A percentile compares a stretch with the other conserved stretches of the same genome.
Evolutionary conservation across 257 asterid species (phyloP).

Genomic region (Capsicum baccatum): DNA sequence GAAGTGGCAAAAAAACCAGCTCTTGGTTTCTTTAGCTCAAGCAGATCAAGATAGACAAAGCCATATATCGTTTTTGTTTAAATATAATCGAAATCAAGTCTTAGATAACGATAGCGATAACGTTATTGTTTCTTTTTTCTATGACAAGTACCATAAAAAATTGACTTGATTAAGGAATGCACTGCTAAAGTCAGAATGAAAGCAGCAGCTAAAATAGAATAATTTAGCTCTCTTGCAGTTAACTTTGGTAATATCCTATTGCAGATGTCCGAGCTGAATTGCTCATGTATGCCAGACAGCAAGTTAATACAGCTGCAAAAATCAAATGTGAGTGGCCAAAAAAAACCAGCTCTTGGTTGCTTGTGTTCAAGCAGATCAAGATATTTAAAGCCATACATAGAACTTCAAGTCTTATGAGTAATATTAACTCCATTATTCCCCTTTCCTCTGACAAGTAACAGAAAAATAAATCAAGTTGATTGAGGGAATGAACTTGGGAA

Average conservation of each 20-base stretch:
- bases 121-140: not conserved
- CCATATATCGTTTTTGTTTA: conserved; percentile 24
- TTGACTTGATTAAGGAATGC: too few relatives aligned
- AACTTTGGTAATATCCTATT: conserved; percentile 3
- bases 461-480: not conserved
- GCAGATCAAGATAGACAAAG: conserved; percentile 33
- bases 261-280: conserved; percentile 48
- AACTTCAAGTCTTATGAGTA: not conserved
- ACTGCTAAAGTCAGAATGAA: not conserved
- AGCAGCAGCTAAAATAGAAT: not conserved
- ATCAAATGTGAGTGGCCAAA: not conserved
- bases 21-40: conserved; percentile 39
- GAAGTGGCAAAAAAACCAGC: conserved; percentile 26
- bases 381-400: conserved; percentile 32
- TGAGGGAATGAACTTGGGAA: not conserved
- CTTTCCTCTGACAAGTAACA: not conserved
- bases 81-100: not conserved
- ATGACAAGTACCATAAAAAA: not conserved
- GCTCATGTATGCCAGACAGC: conserved; percentile 39
- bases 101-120: not conserved
- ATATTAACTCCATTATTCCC: not conserved
- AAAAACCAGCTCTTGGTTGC: conserved; percentile 39
- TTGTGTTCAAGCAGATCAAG: conserved; percentile 33
- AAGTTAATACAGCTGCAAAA: conserved; percentile 33
- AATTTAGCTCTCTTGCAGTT: not conserved